Base-by-base conservation (phyloP, 306 rosid species). In the Cicer cuneatum region DNA sequence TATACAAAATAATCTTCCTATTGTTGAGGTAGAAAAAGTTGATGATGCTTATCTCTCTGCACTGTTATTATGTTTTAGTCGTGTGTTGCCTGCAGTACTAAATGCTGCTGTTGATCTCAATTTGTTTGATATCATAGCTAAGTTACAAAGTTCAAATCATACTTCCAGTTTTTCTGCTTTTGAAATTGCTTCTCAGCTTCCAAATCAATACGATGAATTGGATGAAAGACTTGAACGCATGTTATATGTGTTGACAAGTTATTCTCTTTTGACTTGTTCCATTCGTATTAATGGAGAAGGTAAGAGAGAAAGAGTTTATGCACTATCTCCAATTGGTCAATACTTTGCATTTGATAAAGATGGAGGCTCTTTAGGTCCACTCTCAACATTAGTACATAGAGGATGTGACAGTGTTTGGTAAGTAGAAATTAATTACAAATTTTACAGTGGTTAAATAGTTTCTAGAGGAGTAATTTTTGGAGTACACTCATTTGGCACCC, bases 21-120 rank as follows among this genome's bases (percentile, higher is more conserved):
- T 29, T 29, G 1, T 29, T 2, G 59, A 18, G 59, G 33, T 53
- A 3, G 63, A 19, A 57, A 57, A 57, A 10, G 63, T 24, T 7
- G 63, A 57, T 11, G 39, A 10, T 57, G 40, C 63, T 57, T 57
- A 57, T 8, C 63, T 57, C 38, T 24, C 39, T 5, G 63, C 63
- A 0, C 5, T 24, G 63, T 4, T 57, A 57, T 5, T 57, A 57
- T 57, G 39, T 10, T 57, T 57, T 57, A 57, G 63, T 57, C 14
- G 63, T 0, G 5, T 57, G 6, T 57, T 57, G 10, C 63, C 67
- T 0, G 67, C 80, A 10, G 7, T 76, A 0, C 7, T 76, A 10
- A 66, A 76, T 35, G 74, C 80, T 12, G 74, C 74, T 33, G 10
- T 76, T 11, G 81, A 77, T 58, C 70, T 77, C 18, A 69, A 77